These are phyloP conservation scores for Kwoniella shivajii DNA, from an alignment of 1,284 basidiomycete genomes.

Conservation along the genomic window DNA sequence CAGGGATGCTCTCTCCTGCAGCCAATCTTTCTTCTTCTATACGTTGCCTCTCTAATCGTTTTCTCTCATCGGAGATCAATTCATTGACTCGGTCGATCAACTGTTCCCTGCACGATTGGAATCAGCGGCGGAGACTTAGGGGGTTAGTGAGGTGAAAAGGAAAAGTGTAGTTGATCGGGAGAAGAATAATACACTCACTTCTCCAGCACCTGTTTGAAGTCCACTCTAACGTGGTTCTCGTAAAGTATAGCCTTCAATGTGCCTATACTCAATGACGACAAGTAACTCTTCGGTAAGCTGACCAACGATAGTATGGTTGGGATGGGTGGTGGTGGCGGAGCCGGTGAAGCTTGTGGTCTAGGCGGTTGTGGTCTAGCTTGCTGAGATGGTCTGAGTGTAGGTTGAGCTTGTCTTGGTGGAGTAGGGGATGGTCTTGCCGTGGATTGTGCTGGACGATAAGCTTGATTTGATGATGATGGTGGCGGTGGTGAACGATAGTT, in stretches of 20 bases:
- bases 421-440: constrained; percentile 10
- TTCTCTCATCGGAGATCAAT: constrained; percentile 67
- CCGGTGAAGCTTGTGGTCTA: constrained; percentile 24
- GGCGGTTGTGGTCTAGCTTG: constrained; percentile 19
- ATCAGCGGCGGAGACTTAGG: constrained; percentile 54
- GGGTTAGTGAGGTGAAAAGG: constrained; percentile 65
- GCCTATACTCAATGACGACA: constrained; percentile 66
- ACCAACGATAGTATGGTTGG: constrained; percentile 68
- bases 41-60: constrained; percentile 52
- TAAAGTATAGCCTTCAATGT: constrained; percentile 74
- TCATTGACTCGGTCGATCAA: constrained; percentile 68
- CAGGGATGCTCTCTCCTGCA: background rate
- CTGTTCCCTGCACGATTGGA: constrained; percentile 69
- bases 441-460: background rate
- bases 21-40: constrained; percentile 50
- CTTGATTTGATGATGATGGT: constrained; percentile 21
- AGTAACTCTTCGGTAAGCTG: constrained; percentile 60
- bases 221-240: constrained; percentile 57
- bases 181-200: constrained; percentile 31
- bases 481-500: constrained; percentile 21
- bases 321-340: constrained; percentile 44
- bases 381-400: constrained; percentile 11
- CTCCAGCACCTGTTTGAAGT: constrained; percentile 54
- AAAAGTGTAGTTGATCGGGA: background rate
- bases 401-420: constrained; percentile 8